Conservation (phyloP, 2,329 filamentous ascomycete species). For the Fusarium domesticum region DNA sequence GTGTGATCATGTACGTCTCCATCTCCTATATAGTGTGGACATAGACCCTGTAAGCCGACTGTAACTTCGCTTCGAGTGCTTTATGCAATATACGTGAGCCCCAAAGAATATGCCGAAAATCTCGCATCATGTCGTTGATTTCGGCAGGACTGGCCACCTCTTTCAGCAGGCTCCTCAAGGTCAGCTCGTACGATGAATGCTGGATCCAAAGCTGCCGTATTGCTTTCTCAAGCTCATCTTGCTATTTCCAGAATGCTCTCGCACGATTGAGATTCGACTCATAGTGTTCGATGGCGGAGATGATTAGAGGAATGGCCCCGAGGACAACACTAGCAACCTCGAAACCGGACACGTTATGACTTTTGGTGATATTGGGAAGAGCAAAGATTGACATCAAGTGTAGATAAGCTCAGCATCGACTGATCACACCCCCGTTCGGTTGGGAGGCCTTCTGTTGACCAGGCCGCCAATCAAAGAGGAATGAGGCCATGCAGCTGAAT, state of each 20-base stretch:
- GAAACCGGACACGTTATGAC: too few relatives aligned
- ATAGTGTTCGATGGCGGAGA: neutral
- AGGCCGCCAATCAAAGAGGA: too few relatives aligned
- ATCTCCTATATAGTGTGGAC: neutral
- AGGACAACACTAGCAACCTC: too few relatives aligned
- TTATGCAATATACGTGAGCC: neutral
- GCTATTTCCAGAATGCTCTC: neutral
- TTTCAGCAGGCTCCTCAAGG: neutral
- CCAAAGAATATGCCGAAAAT: slow-evolving; percentile 1
- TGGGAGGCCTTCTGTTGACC: too few relatives aligned
- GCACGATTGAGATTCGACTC: neutral
- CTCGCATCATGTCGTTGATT: neutral
- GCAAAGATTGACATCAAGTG: too few relatives aligned
- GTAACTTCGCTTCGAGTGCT: neutral
- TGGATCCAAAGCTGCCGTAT: neutral
- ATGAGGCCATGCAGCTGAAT: too few relatives aligned
- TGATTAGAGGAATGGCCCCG: neutral
- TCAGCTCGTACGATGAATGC: neutral
- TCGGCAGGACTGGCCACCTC: neutral
- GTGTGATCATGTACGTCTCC: neutral
- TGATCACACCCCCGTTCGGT: neutral
- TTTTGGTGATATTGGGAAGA: too few relatives aligned
- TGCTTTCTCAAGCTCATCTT: neutral
- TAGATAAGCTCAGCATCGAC: neutral
- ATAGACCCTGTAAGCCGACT: neutral